Evolutionary conservation across 2,329 filamentous ascomycete species (phyloP), one percentile per base, ranked within the genome.

Genomic region (Tolypocladium cylindrosporum): DNA sequence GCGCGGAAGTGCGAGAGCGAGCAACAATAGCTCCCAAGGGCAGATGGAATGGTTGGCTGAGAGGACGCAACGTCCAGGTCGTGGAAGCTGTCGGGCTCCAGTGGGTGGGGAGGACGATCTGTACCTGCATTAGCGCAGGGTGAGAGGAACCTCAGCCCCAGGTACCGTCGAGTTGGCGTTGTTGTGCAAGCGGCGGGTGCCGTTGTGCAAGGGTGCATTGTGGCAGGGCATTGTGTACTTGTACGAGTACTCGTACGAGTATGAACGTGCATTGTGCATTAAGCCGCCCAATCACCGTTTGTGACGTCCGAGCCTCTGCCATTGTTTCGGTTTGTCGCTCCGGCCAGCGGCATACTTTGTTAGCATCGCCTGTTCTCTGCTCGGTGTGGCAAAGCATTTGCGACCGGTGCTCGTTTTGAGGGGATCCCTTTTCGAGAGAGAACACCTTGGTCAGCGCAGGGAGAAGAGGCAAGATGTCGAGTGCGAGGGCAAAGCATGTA

Each of bases 121-220:
- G 64, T 64, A 62, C 62, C 62, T 64, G 62, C 62, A 62, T 61
- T 62, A 64, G 62, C 59, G 60, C 55, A 31, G 24, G 40, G 37
- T 31, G 34, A 42, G 56, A 40, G 34, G 24, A n/a, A 21, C 16
- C 24, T 34, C 27, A 27, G 42, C 31, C 3, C 24, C 24, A 48
- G 45, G 45, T 48, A 31, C 27, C 45, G 31, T 5, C 13, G 39
- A 4, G 39, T 10, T 8, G 14, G 39, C 14, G 1, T 19, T 1
- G 39, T 16, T 40, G 39, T 40, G 39, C 39, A 40, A 14, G 21
- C 10, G 2, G 24, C 24, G 13, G 5, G 16, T 27, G 43, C 10
- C 42, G 24, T 14, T 24, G 42, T 45, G 42, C 42, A 45, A 5
- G 21, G 4, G 11, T 45, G 43, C 24, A 31, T 48, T 16, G 37